Base-by-base conservation (phyloP, 345 rosid species). In the Corchorus capsularis region DNA sequence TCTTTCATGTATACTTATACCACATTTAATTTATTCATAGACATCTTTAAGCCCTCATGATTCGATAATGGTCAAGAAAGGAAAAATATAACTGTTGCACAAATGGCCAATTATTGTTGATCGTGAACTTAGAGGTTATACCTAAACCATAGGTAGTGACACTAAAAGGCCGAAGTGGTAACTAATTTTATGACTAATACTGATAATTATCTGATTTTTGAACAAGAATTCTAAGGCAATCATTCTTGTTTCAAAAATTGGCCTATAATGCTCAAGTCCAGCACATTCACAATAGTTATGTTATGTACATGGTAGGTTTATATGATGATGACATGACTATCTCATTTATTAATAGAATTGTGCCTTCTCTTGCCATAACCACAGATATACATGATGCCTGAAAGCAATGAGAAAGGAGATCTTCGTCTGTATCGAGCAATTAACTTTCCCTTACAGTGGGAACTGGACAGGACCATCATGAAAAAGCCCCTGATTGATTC, bases 321-420 rank as follows among this genome's bases (percentile, higher is more conserved):
- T 39, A 0, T 39, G 43, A 39, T 39, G 6, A 56, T 39, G 6
- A 56, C 14, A 7, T 15, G n/a, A 1, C 17, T 63, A 52, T 74
- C 11, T 35, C 52, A 0, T 65, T 39, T 15, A 22, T 43, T 35
- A 20, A 68, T 64, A 49, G 17, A 52, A 22, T 60, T 45, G 62
- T 35, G 34, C 5, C 54, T 77, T 56, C 41, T 56, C n/a, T 47
- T 82, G 39, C 77, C 43, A 62, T 67, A 78, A 50, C 22, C 80
- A 46, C 86, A 96, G 99, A 88, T 92, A 80, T 96, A 93, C 80
- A 91, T 96, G 99, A 83, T 96, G 89, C 99, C 99, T 7, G 99
- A 96, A 86, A 83, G 96, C 79, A 85, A 86, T 73, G 76, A 64
- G 75, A 86, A 81, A 74, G 97, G 97, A 52, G 89, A 96, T 52